phyloP scores from a whole-genome alignment of 2,329 filamentous ascomycete genomes.

The Tolypocladium guangdongense region DNA sequence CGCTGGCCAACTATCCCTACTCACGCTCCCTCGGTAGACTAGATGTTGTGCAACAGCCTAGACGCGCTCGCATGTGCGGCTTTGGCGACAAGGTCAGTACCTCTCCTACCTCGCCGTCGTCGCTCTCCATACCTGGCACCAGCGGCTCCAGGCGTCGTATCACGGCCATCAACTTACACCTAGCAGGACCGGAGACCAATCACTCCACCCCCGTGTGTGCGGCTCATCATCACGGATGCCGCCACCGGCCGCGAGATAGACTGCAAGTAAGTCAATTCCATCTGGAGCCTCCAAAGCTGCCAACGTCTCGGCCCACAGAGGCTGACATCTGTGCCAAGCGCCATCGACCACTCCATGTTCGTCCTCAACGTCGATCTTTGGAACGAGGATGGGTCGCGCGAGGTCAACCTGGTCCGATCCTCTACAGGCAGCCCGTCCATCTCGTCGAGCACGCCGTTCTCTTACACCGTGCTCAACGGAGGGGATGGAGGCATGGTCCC shows the following conservation, averaged over 20 bases:
- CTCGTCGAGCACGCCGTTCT: slow-evolving; percentile 67
- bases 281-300: not conserved
- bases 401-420: slow-evolving; percentile 56
- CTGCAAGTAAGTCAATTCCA: slow-evolving; percentile 55
- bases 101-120: not conserved
- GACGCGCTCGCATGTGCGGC: slow-evolving; percentile 93
- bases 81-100: slow-evolving; percentile 83
- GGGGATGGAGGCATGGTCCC: slow-evolving; percentile 14
- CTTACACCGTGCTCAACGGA: slow-evolving; percentile 46
- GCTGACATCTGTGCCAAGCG: slow-evolving; percentile 11
- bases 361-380: slow-evolving; percentile 59
- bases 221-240: slow-evolving; percentile 67
- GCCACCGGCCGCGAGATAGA: slow-evolving; percentile 71
- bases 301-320: not conserved
- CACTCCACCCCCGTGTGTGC: slow-evolving; percentile 86
- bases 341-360: slow-evolving; percentile 28
- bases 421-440: slow-evolving; percentile 64
- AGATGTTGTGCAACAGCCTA: slow-evolving; percentile 79
- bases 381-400: slow-evolving; percentile 52
- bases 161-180: not conserved
- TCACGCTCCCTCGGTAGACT: slow-evolving; percentile 38
- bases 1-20: slow-evolving; percentile 32
- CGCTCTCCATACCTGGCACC: not conserved
- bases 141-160: not conserved
- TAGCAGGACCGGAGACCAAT: slow-evolving; percentile 82